These are phyloP conservation scores for Volvox carteri DNA, from an alignment of 163 green algal genomes.

Conservation along the genomic window DNA sequence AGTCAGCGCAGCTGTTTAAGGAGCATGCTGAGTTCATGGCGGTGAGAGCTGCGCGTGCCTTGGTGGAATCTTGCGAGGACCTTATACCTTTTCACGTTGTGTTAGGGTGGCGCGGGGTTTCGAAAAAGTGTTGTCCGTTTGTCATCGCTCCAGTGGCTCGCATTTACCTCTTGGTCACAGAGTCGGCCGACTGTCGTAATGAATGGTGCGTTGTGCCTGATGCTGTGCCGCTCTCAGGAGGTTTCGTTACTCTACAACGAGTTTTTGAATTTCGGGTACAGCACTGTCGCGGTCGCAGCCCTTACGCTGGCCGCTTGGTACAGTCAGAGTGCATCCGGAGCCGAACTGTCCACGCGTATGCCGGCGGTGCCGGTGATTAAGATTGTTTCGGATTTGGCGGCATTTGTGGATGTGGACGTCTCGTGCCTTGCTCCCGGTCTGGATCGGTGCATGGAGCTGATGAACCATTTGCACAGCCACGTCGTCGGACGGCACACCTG, in stretches of 20 bases:
- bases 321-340: not conserved
- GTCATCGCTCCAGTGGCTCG: not conserved
- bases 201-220: not conserved
- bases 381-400: not conserved
- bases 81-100: too few relatives aligned
- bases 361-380: not conserved
- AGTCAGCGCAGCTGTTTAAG: not conserved
- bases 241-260: slow-evolving; percentile 37
- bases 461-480: slow-evolving; percentile 14
- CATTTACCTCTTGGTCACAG: not conserved
- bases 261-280: slow-evolving; percentile 44
- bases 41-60: not conserved
- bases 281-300: slow-evolving; percentile 25
- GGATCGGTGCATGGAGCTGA: slow-evolving; percentile 4
- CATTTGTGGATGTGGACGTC: not conserved
- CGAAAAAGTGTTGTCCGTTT: not conserved
- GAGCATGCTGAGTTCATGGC: slow-evolving; percentile 13
- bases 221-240: slow-evolving; percentile 6
- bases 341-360: not conserved
- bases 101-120: too few relatives aligned
- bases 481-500: not conserved
- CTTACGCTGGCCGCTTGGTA: slow-evolving; percentile 24
- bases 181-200: too few relatives aligned
- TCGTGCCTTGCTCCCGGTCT: slow-evolving; percentile 21
- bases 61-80: not conserved